Percentiles rank a stretch among this genome's conserved stretches.
These are phyloP conservation scores for Spiraea crenata DNA, from an alignment of 331 rosid species.

Conservation along the genomic window DNA sequence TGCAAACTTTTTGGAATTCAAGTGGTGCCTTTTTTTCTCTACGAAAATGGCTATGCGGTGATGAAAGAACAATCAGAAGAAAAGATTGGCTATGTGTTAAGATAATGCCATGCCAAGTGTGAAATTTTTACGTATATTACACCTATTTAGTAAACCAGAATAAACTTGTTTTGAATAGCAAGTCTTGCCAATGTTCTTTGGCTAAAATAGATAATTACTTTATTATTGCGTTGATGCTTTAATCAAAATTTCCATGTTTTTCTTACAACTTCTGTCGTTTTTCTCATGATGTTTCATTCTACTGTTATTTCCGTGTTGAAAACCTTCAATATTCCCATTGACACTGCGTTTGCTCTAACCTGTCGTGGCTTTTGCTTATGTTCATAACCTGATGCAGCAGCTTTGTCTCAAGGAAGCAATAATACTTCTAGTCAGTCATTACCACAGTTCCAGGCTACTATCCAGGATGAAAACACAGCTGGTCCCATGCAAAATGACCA, in stretches of 20 bases:
- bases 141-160: background rate
- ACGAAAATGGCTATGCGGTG: background rate
- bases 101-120: background rate
- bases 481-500: slow-evolving; percentile 57
- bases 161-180: background rate
- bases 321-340: background rate
- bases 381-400: slow-evolving; percentile 34
- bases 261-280: background rate
- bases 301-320: background rate
- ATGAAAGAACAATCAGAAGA: background rate
- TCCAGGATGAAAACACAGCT: slow-evolving; percentile 42
- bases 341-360: background rate
- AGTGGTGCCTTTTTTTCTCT: background rate
- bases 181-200: background rate
- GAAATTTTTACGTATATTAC: background rate
- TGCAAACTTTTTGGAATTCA: no score
- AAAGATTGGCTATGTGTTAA: background rate
- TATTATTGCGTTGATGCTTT: background rate
- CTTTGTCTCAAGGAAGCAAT: slow-evolving; percentile 53
- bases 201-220: background rate
- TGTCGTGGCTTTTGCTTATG: slow-evolving; percentile 6
- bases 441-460: slow-evolving; percentile 38
- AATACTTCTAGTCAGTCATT: slow-evolving; percentile 51
- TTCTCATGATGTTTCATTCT: background rate
- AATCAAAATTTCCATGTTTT: background rate